These are phyloP conservation scores for Exophiala sideris DNA, from an alignment of 2,329 filamentous ascomycete genomes.

Conservation along the genomic window DNA sequence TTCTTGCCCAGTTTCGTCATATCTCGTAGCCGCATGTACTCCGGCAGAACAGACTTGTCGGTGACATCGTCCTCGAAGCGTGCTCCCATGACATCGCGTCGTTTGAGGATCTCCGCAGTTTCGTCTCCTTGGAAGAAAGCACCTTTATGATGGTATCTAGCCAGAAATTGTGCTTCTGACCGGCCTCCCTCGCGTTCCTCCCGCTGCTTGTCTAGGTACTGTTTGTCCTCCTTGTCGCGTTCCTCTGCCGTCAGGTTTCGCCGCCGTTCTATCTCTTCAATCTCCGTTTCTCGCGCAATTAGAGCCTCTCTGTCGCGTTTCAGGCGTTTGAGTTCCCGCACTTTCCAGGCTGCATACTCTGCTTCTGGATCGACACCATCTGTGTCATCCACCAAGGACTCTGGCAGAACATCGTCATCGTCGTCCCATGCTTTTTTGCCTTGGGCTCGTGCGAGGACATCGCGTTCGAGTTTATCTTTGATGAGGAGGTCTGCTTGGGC, in stretches of 20 bases:
- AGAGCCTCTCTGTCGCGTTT: constrained; percentile 83
- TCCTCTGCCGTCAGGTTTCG: constrained; percentile 84
- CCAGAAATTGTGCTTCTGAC: constrained; percentile 84
- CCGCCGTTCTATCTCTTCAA: constrained; percentile 83
- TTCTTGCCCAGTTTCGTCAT: constrained; percentile 93
- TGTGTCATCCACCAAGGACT: constrained; percentile 79
- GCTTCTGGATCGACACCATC: constrained; percentile 83
- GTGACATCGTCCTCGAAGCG: constrained; percentile 77
- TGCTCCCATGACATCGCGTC: constrained; percentile 81
- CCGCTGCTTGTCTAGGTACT: constrained; percentile 71
- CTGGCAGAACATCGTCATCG: constrained; percentile 60
- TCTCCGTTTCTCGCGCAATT: constrained; percentile 76
- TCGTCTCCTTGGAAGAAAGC: constrained; percentile 89
- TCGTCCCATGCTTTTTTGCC: constrained; percentile 90
- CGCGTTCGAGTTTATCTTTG: constrained; percentile 82
- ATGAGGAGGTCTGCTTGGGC: constrained; percentile 75
- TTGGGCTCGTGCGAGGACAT: constrained; percentile 68
- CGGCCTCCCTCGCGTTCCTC: constrained; percentile 70
- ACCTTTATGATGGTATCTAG: constrained; percentile 94
- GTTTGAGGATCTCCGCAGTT: constrained; percentile 69
- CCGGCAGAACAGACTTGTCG: constrained; percentile 78
- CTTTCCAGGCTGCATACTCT: constrained; percentile 88
- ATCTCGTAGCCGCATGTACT: constrained; percentile 89
- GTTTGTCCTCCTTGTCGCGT: constrained; percentile 78
- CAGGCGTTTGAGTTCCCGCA: constrained; percentile 84